Conservation (phyloP, 2,329 filamentous ascomycete species). For the Colletotrichum sp. region DNA sequence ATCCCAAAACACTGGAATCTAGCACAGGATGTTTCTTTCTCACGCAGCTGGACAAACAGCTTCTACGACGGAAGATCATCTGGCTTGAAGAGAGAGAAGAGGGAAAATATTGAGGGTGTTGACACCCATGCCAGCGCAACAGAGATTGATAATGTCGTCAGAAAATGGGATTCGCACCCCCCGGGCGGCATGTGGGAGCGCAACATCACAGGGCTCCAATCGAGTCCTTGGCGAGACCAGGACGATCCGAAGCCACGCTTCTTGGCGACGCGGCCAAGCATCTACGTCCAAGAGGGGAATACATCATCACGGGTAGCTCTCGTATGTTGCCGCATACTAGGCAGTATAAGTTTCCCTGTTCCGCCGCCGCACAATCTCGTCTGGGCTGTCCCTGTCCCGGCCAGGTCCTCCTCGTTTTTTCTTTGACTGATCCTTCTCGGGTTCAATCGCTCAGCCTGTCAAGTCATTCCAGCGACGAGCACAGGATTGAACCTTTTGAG, state of each 20-base stretch:
- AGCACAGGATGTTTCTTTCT: neutral
- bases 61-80: neutral
- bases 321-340: neutral
- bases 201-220: slow-evolving; percentile 11
- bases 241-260: slow-evolving; percentile 19
- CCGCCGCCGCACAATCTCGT: neutral
- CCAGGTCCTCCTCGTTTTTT: neutral
- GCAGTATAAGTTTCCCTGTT: slow-evolving; percentile 1
- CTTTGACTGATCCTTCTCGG: neutral
- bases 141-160: slow-evolving; percentile 12
- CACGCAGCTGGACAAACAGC: neutral
- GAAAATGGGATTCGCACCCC: neutral
- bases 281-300: slow-evolving; percentile 12
- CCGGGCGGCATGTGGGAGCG: slow-evolving; percentile 14
- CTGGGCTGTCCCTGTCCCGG: neutral
- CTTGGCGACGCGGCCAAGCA: slow-evolving; percentile 21
- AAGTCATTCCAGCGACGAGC: neutral
- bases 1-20: neutral
- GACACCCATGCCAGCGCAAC: neutral
- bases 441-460: neutral
- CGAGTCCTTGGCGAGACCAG: slow-evolving; percentile 14
- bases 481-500: neutral
- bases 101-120: neutral
- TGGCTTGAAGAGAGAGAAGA: neutral
- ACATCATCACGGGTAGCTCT: slow-evolving; percentile 4